Conservation (phyloP, 2,329 filamentous ascomycete genomes). For the Phoma sp. region DNA sequence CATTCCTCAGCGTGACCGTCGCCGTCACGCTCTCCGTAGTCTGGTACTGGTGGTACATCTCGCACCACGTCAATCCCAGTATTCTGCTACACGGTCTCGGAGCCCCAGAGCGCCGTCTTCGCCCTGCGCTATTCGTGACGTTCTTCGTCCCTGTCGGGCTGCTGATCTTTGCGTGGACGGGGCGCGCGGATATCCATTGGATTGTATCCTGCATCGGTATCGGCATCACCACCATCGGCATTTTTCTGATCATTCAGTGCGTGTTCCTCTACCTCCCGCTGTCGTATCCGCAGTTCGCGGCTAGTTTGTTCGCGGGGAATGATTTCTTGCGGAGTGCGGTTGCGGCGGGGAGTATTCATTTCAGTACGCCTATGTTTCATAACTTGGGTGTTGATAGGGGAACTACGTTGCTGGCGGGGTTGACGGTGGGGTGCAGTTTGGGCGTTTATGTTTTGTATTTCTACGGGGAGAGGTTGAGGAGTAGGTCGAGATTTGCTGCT, state of each 20-base stretch:
- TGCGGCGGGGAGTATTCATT: slow-evolving; percentile 66
- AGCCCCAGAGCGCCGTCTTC: slow-evolving; percentile 75
- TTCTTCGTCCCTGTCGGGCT: slow-evolving; percentile 68
- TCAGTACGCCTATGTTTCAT: slow-evolving; percentile 64
- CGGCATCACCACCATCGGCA: slow-evolving; percentile 56
- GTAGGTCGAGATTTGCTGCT: slow-evolving; percentile 42
- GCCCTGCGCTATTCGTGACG: slow-evolving; percentile 67
- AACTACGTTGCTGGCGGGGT: slow-evolving; percentile 59
- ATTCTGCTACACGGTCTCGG: slow-evolving; percentile 68
- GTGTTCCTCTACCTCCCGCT: slow-evolving; percentile 70
- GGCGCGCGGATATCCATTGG: slow-evolving; percentile 66
- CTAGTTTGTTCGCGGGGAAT: slow-evolving; percentile 67
- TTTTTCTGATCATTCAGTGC: slow-evolving; percentile 54
- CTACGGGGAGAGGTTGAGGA: slow-evolving; percentile 39
- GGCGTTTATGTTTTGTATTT: slow-evolving; percentile 67
- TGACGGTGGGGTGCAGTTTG: slow-evolving; percentile 52
- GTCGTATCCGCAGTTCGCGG: slow-evolving; percentile 59
- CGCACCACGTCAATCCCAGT: slow-evolving; percentile 70
- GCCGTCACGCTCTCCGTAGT: slow-evolving; percentile 71
- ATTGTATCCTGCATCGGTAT: slow-evolving; percentile 63
- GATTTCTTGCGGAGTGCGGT: slow-evolving; percentile 62
- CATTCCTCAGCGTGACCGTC: slow-evolving; percentile 83
- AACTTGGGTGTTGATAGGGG: slow-evolving; percentile 66
- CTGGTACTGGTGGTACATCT: slow-evolving; percentile 76
- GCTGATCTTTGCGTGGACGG: slow-evolving; percentile 73